These are phyloP conservation scores for Blepharisma japonicum DNA, from an alignment of 73 alveolate genomes.

Conservation along the genomic window DNA sequence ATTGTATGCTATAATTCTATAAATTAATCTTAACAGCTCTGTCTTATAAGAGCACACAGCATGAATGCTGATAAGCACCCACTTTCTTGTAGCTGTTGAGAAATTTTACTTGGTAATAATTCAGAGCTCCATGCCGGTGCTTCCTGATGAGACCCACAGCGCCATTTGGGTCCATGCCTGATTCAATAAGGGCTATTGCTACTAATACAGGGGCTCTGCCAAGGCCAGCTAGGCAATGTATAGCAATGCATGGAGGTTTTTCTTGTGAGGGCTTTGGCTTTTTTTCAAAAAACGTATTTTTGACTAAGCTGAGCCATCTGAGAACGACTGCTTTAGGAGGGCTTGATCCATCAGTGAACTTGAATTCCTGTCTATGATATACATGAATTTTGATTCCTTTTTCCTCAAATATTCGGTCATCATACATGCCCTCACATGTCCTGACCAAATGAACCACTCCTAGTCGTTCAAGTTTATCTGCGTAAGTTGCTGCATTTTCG, in stretches of 20 bases:
- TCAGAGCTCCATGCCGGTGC: constrained; percentile 17
- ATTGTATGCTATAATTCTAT: too few relatives aligned
- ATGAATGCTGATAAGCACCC: not conserved
- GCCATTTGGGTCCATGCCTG: constrained; percentile 2
- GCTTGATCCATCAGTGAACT: constrained; percentile 14
- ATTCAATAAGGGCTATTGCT: constrained; percentile 26
- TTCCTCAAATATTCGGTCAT: not conserved
- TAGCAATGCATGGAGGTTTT: constrained; percentile 25
- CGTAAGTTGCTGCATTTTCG: not conserved
- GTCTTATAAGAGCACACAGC: constrained; percentile 2
- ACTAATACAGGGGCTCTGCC: constrained; percentile 33
- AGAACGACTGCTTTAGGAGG: not conserved
- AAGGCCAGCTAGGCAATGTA: constrained; percentile 34
- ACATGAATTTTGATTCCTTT: constrained; percentile 27
- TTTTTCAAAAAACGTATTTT: constrained; percentile 11
- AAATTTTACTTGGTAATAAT: constrained; percentile 18
- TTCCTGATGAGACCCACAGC: constrained; percentile 20
- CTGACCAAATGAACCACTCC: constrained; percentile 4
- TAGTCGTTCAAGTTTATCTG: not conserved
- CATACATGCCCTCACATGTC: constrained; percentile 30
- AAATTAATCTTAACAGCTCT: not conserved
- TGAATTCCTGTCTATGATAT: constrained; percentile 6
- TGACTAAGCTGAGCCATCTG: constrained; percentile 24
- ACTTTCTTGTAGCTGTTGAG: not conserved
- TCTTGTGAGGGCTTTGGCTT: not conserved